Base-by-base conservation (phyloP, 2,329 filamentous ascomycete genomes). In the Lecanicillium sp. region DNA sequence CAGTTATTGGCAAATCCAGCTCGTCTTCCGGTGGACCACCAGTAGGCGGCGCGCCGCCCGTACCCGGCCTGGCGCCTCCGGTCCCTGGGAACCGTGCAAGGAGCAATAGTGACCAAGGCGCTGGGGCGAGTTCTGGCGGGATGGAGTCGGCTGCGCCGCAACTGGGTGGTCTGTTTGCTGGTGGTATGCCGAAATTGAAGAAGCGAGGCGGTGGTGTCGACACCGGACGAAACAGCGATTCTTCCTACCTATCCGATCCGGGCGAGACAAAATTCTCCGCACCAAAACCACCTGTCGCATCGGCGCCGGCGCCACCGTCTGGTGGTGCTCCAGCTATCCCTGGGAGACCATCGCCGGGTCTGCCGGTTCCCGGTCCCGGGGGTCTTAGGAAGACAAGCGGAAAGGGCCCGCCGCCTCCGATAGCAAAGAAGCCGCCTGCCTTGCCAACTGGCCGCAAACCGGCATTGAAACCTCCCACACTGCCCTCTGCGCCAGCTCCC, bases 161-260 rank as follows among this genome's bases (percentile, higher is more conserved):
- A 63, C 67, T 97, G 10, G 91, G 74, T 24, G 93, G 93, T 1
- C 67, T 98, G 21, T 95, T 98, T 62, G 89, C 87, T 1, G 90
- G 89, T 29, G 93, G 91, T 30, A 97, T 97, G 80, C 93, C 93
- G 3, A 97, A 96, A 70, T 65, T 98, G 60, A 87, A 87, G 65
- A 96, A 94, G 71, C 78, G 84, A 3, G 86, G 89, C 48, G 90
- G 87, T 40, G 86, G 86, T 32, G 73, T 91, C 51, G 78, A 89
- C 65, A 91, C 87, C 1, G 87, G 74, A 49, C 67, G 67, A 8
- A 62, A 58, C 32, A 50, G 59, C 53, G 82, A 82, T 54, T 80
- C 88, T 26, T 82, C 87, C 51, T 91, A 91, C 62, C 69, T 85
- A 45, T 90, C 88, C 51, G 90, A 95, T 61, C 81, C 86, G n/a